Base-by-base conservation (phyloP, 306 rosid species). In the Prunus campanulata region DNA sequence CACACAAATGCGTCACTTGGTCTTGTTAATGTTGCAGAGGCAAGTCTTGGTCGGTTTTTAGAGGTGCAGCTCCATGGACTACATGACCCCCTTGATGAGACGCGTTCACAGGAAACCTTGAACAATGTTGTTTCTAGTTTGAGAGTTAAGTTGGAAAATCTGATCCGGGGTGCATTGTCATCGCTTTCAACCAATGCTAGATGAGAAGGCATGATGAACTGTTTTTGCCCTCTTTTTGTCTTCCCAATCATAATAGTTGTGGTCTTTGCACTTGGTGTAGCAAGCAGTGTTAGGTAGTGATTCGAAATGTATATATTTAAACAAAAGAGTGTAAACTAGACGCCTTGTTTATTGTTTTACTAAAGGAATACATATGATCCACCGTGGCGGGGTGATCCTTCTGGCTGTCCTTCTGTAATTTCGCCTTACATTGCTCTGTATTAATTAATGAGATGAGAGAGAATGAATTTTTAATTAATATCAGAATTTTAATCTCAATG, bases 11-110 rank as follows among this genome's bases (percentile, higher is more conserved):
- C 90, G 29, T 82, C 93, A 1, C 86, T 91, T 52, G 81, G 93
- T 74, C 93, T 92, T 71, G 72, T 96, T 4, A 92, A 92, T 76
- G 83, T 92, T 63, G 89, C 92, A 0, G 92, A 83, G 80, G 83
- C 88, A 8, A 81, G 96, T 86, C 94, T 96, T 25, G 25, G 55
- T 32, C 81, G 86, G 67, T 91, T 86, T 87, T 80, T 96, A 85
- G 90, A 87, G 85, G 88, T 84, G 91, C 90, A 88, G 86, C 90
- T 92, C 71, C 87, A 70, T 61, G 29, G 72, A 59, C 77, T 85
- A 27, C 89, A 57, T 18, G 85, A 79, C 72, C 57, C 71, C 49
- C 77, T 69, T 47, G 88, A 74, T 59, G 86, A 88, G 81, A 77
- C 83, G 16, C 75, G 78, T 62, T 22, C 68, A 25, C 51, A 51